Evolutionary conservation across 441 rosid genomes (phyloP), one percentile per base, ranked within the genome.

Genomic region (Erodium trifolium): DNA sequence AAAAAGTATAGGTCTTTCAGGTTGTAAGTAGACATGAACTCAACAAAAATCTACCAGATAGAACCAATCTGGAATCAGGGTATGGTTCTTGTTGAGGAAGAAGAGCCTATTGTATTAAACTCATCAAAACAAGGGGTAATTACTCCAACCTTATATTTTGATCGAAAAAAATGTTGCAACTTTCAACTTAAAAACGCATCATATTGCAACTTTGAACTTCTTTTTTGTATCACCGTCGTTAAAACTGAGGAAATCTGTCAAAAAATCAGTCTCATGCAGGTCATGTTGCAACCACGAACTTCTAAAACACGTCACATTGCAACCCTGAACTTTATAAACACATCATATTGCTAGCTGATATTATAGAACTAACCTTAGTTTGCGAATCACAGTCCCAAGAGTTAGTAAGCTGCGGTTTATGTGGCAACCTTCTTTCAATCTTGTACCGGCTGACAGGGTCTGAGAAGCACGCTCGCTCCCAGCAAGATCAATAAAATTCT

Each of bases 391-490:
- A 71, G 96, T 94, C 79, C 97, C 91, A 71, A 94, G 81, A 66
- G 94, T 94, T 68, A 92, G 85, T 75, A 94, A 83, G 81, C 98
- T 92, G 63, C 96, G 87, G 75, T 94, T 94, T 62, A 92, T 92
- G 79, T 94, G 97, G 74, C 96, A 94, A 4, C 99, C 97, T 80
- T 94, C 98, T 81, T 94, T 92, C 79, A 92, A 86, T 79, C 98
- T 82, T 27, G 94, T 77, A 59, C 96, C 97, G 68, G 90, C 81
- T 43, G 98, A 87, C 57, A 86, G 70, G 47, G 99, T 78, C 81
- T 94, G 98, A 62, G 97, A 94, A 67, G 99, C 99, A 29, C 91
- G 96, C 82, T 94, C 99, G 77, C 99, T 92, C 63, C 98, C 97
- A 11, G 98, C 99, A 76, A 94, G 77, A 82, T 94, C 99, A 71